Conservation (phyloP, 352 stramenopile genomes). For the Pythium phragmiticola region DNA sequence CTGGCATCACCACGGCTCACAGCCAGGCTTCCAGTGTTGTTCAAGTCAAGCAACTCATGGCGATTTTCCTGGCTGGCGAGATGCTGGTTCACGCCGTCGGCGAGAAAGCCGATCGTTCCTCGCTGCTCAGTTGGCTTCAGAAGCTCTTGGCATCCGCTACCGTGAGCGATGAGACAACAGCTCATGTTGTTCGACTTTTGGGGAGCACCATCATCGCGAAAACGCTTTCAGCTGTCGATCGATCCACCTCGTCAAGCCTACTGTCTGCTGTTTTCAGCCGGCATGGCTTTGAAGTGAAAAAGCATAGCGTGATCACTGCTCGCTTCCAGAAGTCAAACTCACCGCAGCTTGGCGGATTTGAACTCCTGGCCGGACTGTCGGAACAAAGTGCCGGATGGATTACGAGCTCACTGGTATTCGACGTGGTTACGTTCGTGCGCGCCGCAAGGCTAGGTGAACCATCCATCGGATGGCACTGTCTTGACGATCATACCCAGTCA, state of each 20-base stretch:
- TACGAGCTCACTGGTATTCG: slow-evolving; percentile 16
- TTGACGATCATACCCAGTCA: neutral
- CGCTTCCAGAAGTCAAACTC: neutral
- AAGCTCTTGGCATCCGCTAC: slow-evolving; percentile 57
- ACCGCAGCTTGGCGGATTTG: neutral
- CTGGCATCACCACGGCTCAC: neutral
- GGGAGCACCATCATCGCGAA: slow-evolving; percentile 8
- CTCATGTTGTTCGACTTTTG: slow-evolving; percentile 66
- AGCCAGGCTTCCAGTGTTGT: slow-evolving; percentile 28
- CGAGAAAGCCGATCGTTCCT: slow-evolving; percentile 59
- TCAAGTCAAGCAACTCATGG: slow-evolving; percentile 78
- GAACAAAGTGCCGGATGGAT: slow-evolving; percentile 21
- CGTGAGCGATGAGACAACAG: slow-evolving; percentile 55
- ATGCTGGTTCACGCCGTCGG: slow-evolving; percentile 52
- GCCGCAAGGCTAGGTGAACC: slow-evolving; percentile 9
- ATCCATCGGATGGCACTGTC: slow-evolving; percentile 20
- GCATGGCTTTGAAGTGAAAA: slow-evolving; percentile 16
- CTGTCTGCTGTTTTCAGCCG: slow-evolving; percentile 11
- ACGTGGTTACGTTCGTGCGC: slow-evolving; percentile 18
- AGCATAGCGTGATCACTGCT: neutral
- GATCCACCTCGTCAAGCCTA: slow-evolving; percentile 8
- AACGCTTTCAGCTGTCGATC: slow-evolving; percentile 5
- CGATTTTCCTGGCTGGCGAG: slow-evolving; percentile 70
- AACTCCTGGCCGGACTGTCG: slow-evolving; percentile 22
- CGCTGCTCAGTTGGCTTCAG: slow-evolving; percentile 61